These are phyloP conservation scores for Lichina pygmaea DNA, from an alignment of 495 filamentous ascomycete species.

Conservation along the genomic window DNA sequence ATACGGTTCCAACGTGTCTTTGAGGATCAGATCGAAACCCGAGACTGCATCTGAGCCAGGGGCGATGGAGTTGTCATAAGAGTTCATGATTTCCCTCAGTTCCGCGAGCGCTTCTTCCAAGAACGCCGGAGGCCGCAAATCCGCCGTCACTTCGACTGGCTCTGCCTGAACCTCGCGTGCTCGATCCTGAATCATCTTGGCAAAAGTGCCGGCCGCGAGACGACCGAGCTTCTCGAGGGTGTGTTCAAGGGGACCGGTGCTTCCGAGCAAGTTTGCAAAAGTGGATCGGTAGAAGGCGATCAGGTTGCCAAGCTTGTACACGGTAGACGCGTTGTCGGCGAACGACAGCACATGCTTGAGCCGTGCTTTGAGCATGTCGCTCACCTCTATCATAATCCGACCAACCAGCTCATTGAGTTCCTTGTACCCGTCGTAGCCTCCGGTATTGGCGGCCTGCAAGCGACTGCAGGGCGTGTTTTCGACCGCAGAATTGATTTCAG, in stretches of 20 bases:
- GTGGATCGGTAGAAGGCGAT: conserved; percentile 72
- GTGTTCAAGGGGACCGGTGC: conserved; percentile 40
- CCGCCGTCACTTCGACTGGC: conserved; percentile 29
- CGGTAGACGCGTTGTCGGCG: conserved; percentile 67
- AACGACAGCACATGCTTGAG: conserved; percentile 78
- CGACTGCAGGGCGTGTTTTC: conserved; percentile 72
- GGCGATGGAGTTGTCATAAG: conserved; percentile 55
- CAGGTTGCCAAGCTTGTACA: conserved; percentile 73
- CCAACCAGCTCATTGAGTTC: conserved; percentile 74
- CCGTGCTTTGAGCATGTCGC: conserved; percentile 49
- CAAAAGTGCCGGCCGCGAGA: conserved; percentile 66
- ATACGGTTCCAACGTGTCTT: conserved; percentile 68
- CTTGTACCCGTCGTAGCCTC: conserved; percentile 55
- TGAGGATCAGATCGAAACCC: conserved; percentile 47
- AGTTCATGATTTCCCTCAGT: conserved; percentile 49
- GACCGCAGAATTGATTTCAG: conserved; percentile 55
- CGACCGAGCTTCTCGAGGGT: conserved; percentile 39
- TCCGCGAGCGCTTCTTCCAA: conserved; percentile 53
- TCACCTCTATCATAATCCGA: conserved; percentile 55
- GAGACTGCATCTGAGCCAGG: conserved; percentile 12
- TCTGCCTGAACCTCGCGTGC: conserved; percentile 46
- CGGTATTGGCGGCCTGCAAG: conserved; percentile 22
- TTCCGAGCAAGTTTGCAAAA: conserved; percentile 51
- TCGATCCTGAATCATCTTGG: conserved; percentile 45
- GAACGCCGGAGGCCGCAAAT: conserved; percentile 64